These are phyloP conservation scores for Mimosa pudica DNA, from an alignment of 306 rosid genomes.

Conservation along the genomic window DNA sequence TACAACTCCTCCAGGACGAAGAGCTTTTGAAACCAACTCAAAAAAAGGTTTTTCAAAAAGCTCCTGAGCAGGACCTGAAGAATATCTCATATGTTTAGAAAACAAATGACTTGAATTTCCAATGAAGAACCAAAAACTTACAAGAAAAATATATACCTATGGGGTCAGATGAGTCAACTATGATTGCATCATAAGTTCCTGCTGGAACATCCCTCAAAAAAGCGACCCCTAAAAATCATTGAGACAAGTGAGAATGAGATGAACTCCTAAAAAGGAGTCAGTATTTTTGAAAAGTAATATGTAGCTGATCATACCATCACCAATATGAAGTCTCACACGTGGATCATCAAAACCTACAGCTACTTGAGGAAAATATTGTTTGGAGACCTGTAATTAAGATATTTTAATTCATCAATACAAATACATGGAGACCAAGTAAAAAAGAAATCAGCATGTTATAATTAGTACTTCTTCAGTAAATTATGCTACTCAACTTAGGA, in stretches of 20 bases:
- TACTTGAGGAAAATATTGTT: conserved; percentile 76
- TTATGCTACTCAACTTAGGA: background rate
- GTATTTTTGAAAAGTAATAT: conserved; percentile 7
- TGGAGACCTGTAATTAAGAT: conserved; percentile 66
- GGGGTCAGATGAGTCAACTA: conserved; percentile 98
- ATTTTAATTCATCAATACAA: conserved; percentile 4
- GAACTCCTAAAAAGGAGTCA: background rate
- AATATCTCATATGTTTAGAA: conserved; percentile 24
- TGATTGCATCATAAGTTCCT: conserved; percentile 91
- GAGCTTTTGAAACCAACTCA: conserved; percentile 77
- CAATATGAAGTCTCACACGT: conserved; percentile 78
- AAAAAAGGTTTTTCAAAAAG: conserved; percentile 96
- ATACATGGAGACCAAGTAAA: background rate
- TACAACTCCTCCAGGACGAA: conserved; percentile 96
- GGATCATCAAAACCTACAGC: conserved; percentile 86
- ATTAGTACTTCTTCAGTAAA: background rate
- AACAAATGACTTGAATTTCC: background rate
- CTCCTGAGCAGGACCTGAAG: conserved; percentile 95
- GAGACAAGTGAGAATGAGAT: conserved; percentile 34
- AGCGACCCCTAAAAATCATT: conserved; percentile 74
- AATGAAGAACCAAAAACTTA: background rate
- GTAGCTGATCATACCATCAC: conserved; percentile 74
- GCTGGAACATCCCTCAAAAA: conserved; percentile 82
- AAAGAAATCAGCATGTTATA: background rate
- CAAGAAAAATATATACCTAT: conserved; percentile 53